A percentile compares a stretch with the other conserved stretches of the same genome.
phyloP scores from a whole-genome alignment of 495 filamentous ascomycete genomes.

The Schizothecium vesticola region DNA sequence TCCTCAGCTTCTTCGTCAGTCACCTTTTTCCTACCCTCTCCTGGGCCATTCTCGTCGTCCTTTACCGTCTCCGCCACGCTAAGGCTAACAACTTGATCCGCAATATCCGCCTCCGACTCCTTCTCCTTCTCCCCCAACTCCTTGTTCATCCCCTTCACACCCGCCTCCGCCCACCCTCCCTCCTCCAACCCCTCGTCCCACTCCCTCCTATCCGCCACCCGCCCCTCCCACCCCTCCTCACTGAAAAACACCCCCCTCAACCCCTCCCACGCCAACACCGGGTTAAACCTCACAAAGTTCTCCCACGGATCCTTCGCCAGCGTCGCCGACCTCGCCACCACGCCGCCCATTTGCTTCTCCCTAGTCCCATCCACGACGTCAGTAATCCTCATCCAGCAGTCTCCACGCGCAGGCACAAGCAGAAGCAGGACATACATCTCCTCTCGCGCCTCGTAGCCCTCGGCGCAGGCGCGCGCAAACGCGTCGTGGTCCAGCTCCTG shows the following conservation, averaged over 20 bases:
- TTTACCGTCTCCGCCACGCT: background rate
- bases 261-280: constrained; percentile 10
- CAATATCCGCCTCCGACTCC: background rate
- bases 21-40: background rate
- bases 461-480: constrained; percentile 5
- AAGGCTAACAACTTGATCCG: background rate
- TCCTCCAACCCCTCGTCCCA: background rate
- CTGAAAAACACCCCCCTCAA: background rate
- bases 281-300: constrained; percentile 13
- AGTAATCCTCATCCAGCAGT: too few relatives aligned
- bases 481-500: constrained; percentile 10
- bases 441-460: constrained; percentile 2
- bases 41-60: background rate
- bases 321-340: background rate
- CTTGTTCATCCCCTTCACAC: background rate
- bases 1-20: background rate
- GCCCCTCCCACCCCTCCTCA: background rate
- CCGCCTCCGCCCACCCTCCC: background rate
- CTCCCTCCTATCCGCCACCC: background rate
- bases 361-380: background rate
- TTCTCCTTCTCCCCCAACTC: background rate
- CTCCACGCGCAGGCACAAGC: too few relatives aligned
- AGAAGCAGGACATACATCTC: too few relatives aligned
- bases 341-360: background rate
- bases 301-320: constrained; percentile 5